Evolutionary conservation across 768 basidiomycete species (phyloP).

Genomic region (Sporobolomyces phaffii): DNA sequence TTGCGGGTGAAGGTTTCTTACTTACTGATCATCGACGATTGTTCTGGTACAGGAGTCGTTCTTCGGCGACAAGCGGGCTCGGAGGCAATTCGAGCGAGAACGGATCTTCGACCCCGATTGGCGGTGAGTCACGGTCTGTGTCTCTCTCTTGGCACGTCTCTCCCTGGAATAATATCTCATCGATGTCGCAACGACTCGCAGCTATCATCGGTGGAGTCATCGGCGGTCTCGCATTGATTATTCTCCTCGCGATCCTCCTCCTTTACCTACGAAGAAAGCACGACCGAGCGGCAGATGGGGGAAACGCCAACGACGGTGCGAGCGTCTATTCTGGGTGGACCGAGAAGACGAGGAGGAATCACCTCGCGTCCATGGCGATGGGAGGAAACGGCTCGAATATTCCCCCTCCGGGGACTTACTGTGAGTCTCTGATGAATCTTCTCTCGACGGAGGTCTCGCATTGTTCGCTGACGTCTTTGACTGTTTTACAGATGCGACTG

Average conservation of each 20-base stretch:
- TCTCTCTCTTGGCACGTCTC: background rate
- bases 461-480: background rate
- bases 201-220: constrained; percentile 8
- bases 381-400: background rate
- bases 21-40: too few relatives aligned
- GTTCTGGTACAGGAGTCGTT: too few relatives aligned
- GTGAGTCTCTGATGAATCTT: background rate
- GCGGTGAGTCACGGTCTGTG: background rate
- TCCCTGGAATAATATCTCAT: too few relatives aligned
- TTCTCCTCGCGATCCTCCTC: background rate
- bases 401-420: constrained; percentile 10
- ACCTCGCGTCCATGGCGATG: background rate
- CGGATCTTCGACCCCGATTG: background rate
- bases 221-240: constrained; percentile 1
- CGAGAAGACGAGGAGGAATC: constrained; percentile 7
- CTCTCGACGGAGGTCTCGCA: background rate
- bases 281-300: background rate
- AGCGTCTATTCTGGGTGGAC: constrained; percentile 10
- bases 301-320: background rate
- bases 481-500: background rate
- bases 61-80: too few relatives aligned
- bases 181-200: background rate
- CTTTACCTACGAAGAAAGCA: constrained; percentile 1
- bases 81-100: too few relatives aligned
- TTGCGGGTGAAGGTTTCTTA: too few relatives aligned